Percentiles rank a stretch among this genome's conserved stretches.
Evolutionary conservation across 306 rosid species (phyloP).

Genomic region (Fragaria iinumae): DNA sequence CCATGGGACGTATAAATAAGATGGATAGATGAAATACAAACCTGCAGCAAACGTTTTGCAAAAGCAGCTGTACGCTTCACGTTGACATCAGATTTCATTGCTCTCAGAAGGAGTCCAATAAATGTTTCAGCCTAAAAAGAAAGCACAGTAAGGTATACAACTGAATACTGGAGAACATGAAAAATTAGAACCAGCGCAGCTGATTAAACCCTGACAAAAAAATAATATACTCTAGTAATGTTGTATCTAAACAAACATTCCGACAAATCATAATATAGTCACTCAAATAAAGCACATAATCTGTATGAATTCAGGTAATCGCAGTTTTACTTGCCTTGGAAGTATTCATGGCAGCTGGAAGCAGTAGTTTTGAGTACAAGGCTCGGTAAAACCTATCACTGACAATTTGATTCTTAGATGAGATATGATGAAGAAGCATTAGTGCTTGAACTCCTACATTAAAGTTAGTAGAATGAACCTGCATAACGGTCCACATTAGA

Average conservation of each 20-base stretch:
- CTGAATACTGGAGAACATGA: conserved; percentile 5
- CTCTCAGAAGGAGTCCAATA: conserved; percentile 78
- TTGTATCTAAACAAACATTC: background rate
- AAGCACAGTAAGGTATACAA: conserved; percentile 2
- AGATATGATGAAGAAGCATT: conserved; percentile 93
- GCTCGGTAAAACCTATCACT: conserved; percentile 94
- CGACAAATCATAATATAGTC: background rate
- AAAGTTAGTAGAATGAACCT: conserved; percentile 94
- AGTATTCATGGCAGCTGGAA: conserved; percentile 87
- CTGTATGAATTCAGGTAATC: background rate
- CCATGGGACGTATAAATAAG: background rate
- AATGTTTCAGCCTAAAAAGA: conserved; percentile 84
- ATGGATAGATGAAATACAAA: conserved; percentile 21
- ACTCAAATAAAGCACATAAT: background rate
- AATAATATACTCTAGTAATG: background rate
- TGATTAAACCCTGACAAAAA: background rate
- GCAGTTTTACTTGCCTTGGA: conserved; percentile 62
- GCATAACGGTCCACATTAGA: conserved; percentile 31
- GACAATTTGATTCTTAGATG: conserved; percentile 85
- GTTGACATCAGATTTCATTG: conserved; percentile 89
- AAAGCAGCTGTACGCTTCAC: conserved; percentile 87
- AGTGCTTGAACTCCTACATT: conserved; percentile 92
- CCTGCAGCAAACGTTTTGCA: conserved; percentile 91
- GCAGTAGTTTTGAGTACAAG: conserved; percentile 78
- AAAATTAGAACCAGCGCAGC: background rate